phyloP scores from a whole-genome alignment of 2,329 filamentous ascomycete genomes.

The Fragosphaeria purpurea region DNA sequence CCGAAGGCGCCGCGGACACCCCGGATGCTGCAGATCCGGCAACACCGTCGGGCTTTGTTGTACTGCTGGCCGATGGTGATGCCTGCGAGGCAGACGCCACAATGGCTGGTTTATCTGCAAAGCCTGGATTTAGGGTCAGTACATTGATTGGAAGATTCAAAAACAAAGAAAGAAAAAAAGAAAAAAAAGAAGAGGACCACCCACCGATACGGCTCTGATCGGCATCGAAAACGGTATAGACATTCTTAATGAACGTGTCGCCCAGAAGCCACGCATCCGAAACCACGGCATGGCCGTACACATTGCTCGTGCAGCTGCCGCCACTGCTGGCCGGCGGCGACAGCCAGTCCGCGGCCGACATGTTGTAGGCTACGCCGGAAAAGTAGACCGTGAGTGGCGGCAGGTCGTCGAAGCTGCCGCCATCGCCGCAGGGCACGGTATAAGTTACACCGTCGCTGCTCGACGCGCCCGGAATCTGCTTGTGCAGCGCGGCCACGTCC shows the following conservation, averaged over 20 bases:
- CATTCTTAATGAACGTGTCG: slow-evolving; percentile 80
- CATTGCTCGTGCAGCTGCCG: slow-evolving; percentile 55
- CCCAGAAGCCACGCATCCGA: slow-evolving; percentile 67
- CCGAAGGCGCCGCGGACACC: slow-evolving; percentile 5
- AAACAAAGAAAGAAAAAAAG: neutral
- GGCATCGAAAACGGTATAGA: slow-evolving; percentile 76
- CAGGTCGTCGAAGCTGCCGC: too few relatives aligned
- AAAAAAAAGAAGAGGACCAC: slow-evolving; percentile 13
- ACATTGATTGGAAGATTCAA: too few relatives aligned
- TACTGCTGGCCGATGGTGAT: neutral
- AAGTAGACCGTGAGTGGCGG: slow-evolving; percentile 55
- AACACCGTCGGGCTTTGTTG: neutral
- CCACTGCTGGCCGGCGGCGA: slow-evolving; percentile 23
- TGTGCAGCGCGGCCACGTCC: slow-evolving; percentile 59
- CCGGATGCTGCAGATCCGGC: slow-evolving; percentile 4
- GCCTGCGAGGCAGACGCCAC: too few relatives aligned
- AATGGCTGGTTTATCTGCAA: slow-evolving; percentile 3
- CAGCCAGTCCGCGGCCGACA: slow-evolving; percentile 65
- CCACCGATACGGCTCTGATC: slow-evolving; percentile 56
- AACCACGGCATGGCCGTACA: slow-evolving; percentile 63
- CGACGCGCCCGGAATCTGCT: slow-evolving; percentile 51
- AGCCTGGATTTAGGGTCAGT: neutral
- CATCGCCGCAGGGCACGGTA: slow-evolving; percentile 61
- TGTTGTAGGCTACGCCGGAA: slow-evolving; percentile 53
- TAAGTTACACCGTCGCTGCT: slow-evolving; percentile 48